Evolutionary conservation across 306 rosid genomes (phyloP).

Genomic region (Quercus ilex): DNA sequence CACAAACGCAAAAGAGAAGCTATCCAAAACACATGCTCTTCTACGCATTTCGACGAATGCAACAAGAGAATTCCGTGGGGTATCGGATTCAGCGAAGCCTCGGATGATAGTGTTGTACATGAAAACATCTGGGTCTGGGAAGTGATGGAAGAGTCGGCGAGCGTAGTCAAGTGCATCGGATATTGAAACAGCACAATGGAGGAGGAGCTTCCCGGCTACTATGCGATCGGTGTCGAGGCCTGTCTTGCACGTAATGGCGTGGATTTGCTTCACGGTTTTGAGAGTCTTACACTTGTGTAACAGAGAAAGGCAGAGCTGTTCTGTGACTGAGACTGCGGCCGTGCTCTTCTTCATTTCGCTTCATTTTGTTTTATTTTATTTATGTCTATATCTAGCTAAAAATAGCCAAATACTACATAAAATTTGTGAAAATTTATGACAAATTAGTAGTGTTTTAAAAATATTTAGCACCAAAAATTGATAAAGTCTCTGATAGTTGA

Average conservation of each 20-base stretch:
- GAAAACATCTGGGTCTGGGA: slow-evolving; percentile 69
- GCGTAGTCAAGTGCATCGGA: slow-evolving; percentile 56
- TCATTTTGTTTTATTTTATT: too few species aligned
- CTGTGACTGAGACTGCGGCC: not conserved
- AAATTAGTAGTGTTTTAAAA: too few species aligned
- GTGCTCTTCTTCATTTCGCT: too few species aligned
- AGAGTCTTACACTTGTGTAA: slow-evolving; percentile 52
- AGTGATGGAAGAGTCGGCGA: slow-evolving; percentile 53
- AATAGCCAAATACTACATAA: too few species aligned
- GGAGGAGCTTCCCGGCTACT: slow-evolving; percentile 66
- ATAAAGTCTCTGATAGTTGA: too few species aligned
- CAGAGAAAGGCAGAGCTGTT: slow-evolving; percentile 35
- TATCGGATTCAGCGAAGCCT: slow-evolving; percentile 50
- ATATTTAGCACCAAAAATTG: too few species aligned
- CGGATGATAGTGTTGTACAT: slow-evolving; percentile 84
- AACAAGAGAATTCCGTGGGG: slow-evolving; percentile 42
- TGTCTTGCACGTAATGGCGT: slow-evolving; percentile 32
- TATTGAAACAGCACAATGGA: slow-evolving; percentile 58
- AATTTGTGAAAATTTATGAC: too few species aligned
- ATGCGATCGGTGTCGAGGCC: slow-evolving; percentile 53
- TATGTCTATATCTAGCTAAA: too few species aligned
- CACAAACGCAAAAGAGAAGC: slow-evolving; percentile 74
- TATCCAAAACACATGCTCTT: slow-evolving; percentile 31
- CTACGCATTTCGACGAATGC: slow-evolving; percentile 51
- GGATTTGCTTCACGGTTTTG: slow-evolving; percentile 53